These are phyloP conservation scores for Suhomyces sp. DNA, from an alignment of 805 yeast species.

Conservation along the genomic window DNA sequence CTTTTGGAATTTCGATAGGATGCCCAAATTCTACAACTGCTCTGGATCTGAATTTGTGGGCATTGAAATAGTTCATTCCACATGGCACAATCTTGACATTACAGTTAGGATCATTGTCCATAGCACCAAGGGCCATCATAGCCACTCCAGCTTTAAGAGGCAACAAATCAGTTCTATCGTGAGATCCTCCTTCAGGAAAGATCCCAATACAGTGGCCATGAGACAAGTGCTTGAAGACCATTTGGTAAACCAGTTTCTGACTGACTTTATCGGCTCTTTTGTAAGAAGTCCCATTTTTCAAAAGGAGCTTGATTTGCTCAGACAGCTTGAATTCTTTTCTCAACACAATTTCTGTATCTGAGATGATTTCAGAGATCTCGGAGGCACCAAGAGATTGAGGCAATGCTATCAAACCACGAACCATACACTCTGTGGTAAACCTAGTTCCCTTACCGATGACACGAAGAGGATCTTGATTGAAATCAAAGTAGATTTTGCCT, in stretches of 20 bases:
- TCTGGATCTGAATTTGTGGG: slow-evolving; percentile 91
- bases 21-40: slow-evolving; percentile 94
- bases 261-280: slow-evolving; percentile 81
- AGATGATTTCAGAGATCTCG: slow-evolving; percentile 62
- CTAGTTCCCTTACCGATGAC: slow-evolving; percentile 64
- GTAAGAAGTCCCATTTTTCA: slow-evolving; percentile 53
- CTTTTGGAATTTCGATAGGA: slow-evolving; percentile 63
- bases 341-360: slow-evolving; percentile 68
- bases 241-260: slow-evolving; percentile 77
- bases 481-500: slow-evolving; percentile 62
- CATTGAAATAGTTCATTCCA: slow-evolving; percentile 96
- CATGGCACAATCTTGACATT: slow-evolving; percentile 90
- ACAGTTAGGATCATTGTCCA: slow-evolving; percentile 70
- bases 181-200: slow-evolving; percentile 98
- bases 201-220: slow-evolving; percentile 84
- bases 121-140: slow-evolving; percentile 94
- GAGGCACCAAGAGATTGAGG: slow-evolving; percentile 77
- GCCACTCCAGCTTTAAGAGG: slow-evolving; percentile 98
- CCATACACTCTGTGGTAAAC: slow-evolving; percentile 62
- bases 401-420: slow-evolving; percentile 68
- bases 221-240: slow-evolving; percentile 80
- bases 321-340: slow-evolving; percentile 66
- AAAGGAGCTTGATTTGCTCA: slow-evolving; percentile 40
- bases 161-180: slow-evolving; percentile 85
- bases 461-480: slow-evolving; percentile 48